Evolutionary conservation across 441 rosid genomes (phyloP), one percentile per base, ranked within the genome.

Genomic region (Gossypium gossypioides): DNA sequence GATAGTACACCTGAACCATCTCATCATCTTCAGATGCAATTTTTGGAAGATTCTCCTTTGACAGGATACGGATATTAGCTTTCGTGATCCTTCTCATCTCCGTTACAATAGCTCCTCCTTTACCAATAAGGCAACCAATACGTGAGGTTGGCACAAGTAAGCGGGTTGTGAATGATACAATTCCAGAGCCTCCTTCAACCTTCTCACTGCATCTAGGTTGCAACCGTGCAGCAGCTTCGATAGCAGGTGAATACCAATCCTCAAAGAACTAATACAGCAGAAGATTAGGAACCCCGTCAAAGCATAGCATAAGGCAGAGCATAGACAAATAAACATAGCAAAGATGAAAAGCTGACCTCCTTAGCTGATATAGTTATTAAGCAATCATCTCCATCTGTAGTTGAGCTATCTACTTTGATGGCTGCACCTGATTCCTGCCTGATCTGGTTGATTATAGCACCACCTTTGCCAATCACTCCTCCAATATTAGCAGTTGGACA

Each of bases 181-280:
- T 84, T 72, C 96, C 98, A 1, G 98, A 92, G 80, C 93, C 99
- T 81, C 96, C 86, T 83, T 92, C 99, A 56, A 82, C 76, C 86
- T 83, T 92, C 60, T 93, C 99, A 72, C 97, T 92, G 77, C 99
- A 96, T 68, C 96, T 86, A n/a, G 98, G 91, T 77, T 89, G 99
- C 81, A 96, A 76, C 29, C 95, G 86, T 71, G 87, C 77, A 12
- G 90, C 99, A 59, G 99, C 98, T 80, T 92, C 97, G 27, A 91
- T 82, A n/a, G 92, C 73, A 71, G 98, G 96, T 68, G 98, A 91
- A 79, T 72, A 87, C 2, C 86, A 85, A 59, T 95, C 97, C 77
- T 92, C 96, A 60, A 84, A 90, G 75, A 78, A 75, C 99, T 96
- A 81, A 77, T 61, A 76, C 18, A 69, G 25, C 65, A 25, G 32